Conservation (phyloP, 176 grass and related monocot species). For the Tuctoria greenei region DNA sequence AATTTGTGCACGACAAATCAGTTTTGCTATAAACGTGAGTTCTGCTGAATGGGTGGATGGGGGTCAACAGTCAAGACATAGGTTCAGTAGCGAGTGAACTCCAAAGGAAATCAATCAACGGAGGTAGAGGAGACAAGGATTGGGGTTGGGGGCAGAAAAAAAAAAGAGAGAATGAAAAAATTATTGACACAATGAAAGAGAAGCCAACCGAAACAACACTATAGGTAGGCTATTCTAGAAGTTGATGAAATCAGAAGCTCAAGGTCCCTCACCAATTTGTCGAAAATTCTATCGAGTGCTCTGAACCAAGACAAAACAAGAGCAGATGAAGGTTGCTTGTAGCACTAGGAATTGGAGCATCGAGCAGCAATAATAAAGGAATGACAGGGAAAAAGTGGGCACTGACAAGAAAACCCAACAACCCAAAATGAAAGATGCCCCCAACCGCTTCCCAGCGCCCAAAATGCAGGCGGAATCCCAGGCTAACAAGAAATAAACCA, state of each 20-base stretch:
- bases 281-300: slow-evolving; percentile 1
- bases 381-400: slow-evolving; percentile 39
- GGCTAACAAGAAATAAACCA: slow-evolving; percentile 23
- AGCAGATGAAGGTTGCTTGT: slow-evolving; percentile 37
- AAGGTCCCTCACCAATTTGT: background rate
- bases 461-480: slow-evolving; percentile 34
- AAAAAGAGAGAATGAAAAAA: background rate
- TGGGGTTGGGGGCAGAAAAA: background rate
- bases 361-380: slow-evolving; percentile 29
- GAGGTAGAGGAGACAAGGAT: background rate
- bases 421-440: slow-evolving; percentile 44
- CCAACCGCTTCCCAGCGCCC: slow-evolving; percentile 43
- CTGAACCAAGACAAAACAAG: background rate
- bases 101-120: background rate
- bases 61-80: background rate
- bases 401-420: slow-evolving; percentile 55
- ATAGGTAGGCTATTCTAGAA: background rate
- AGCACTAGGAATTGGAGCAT: slow-evolving; percentile 34
- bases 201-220: slow-evolving; percentile 4
- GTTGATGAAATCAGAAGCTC: background rate
- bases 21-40: slow-evolving; percentile 4
- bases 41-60: no score
- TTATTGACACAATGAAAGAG: background rate
- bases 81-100: background rate
- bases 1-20: background rate